phyloP scores from a whole-genome alignment of 2,329 filamentous ascomycete genomes.

The Fusarium sp. region DNA sequence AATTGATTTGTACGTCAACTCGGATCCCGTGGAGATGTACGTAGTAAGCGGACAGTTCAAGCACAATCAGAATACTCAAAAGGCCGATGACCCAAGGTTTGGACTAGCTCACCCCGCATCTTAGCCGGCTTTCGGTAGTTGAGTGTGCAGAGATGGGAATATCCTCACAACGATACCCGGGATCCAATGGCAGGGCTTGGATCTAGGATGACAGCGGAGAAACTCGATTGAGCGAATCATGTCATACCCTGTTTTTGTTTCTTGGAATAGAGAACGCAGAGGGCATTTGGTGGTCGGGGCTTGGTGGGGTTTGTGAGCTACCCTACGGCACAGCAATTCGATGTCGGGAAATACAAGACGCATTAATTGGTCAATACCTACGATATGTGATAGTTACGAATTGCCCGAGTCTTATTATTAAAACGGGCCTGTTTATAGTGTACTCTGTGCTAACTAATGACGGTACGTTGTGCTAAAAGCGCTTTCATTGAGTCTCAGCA shows the following conservation, averaged over 20 bases:
- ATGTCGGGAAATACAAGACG: background rate
- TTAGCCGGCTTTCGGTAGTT: conserved; percentile 16
- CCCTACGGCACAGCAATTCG: background rate
- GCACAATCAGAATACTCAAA: background rate
- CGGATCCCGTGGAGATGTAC: background rate
- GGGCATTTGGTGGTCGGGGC: background rate
- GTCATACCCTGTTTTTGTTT: background rate
- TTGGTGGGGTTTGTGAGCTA: background rate
- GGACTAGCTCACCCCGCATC: conserved; percentile 27
- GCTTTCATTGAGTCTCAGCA: too few species aligned
- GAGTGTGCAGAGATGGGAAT: background rate
- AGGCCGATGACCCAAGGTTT: background rate
- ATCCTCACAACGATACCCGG: background rate
- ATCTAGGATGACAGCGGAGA: background rate
- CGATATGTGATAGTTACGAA: too few species aligned
- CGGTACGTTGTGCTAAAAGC: too few species aligned
- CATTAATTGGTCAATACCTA: background rate
- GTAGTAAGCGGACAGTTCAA: background rate
- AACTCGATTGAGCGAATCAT: conserved; percentile 18
- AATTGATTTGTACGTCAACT: background rate
- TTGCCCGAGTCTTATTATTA: too few species aligned
- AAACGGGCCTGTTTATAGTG: too few species aligned
- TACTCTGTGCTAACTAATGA: too few species aligned
- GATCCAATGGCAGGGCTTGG: conserved; percentile 7
- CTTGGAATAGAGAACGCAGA: conserved; percentile 6